phyloP scores from a whole-genome alignment of 345 rosid genomes.

The Euclidium syriacum region DNA sequence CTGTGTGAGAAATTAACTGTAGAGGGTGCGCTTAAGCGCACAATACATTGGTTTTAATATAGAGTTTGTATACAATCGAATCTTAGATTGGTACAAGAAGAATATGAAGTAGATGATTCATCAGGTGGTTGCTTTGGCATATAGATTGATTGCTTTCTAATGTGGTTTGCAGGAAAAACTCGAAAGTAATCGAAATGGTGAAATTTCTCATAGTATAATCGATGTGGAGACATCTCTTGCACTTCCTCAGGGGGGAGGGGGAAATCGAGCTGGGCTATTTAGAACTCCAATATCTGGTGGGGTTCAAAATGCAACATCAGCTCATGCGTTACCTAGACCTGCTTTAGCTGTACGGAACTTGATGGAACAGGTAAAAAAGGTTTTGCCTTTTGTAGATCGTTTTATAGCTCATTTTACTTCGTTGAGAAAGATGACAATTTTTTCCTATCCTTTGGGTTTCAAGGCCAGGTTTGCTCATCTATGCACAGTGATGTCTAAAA shows the following conservation, averaged over 20 bases:
- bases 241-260: slow-evolving; percentile 58
- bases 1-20: not conserved
- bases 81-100: slow-evolving; percentile 10
- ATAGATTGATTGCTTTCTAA: slow-evolving; percentile 36
- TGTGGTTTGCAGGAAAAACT: slow-evolving; percentile 53
- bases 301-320: slow-evolving; percentile 97
- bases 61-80: slow-evolving; percentile 9
- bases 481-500: slow-evolving; percentile 90
- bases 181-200: slow-evolving; percentile 28
- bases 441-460: slow-evolving; percentile 13
- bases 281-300: slow-evolving; percentile 99
- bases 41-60: not conserved
- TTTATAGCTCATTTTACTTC: not conserved
- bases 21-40: not conserved
- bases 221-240: slow-evolving; percentile 46
- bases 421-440: not conserved
- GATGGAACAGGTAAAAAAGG: slow-evolving; percentile 78
- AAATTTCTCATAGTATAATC: slow-evolving; percentile 33
- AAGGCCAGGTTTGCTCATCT: slow-evolving; percentile 98
- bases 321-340: slow-evolving; percentile 89
- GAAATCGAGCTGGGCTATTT: slow-evolving; percentile 84
- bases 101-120: slow-evolving; percentile 15
- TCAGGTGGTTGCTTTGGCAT: slow-evolving; percentile 30
- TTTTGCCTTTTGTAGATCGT: not conserved
- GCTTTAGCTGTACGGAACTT: slow-evolving; percentile 97